Evolutionary conservation across 164 flowering plant genomes (phyloP), one percentile per base, ranked within the genome.

Genomic region (Dillenia turbinata): DNA sequence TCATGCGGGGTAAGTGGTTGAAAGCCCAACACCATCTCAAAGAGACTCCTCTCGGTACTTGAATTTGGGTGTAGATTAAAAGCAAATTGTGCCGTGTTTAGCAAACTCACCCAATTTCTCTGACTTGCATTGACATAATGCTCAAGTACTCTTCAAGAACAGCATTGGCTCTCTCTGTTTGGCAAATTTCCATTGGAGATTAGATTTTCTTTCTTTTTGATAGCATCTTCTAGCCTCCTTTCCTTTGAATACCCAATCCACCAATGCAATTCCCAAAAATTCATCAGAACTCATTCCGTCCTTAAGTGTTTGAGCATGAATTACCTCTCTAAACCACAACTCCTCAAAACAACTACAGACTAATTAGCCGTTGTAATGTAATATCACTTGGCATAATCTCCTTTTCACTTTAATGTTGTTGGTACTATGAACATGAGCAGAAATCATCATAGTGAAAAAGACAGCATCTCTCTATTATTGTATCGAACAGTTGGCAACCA

Each of bases 241-340:
- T 61, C 43, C 65, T 72, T 76, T 8, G 69, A 48, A 54, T 63
- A 76, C 4, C 59, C 60, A 55, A 19, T 69, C 66, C 40, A 76
- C 65, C 62, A 76, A 57, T 6, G 69, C 57, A 26, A 76, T 72
- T 57, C 75, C 72, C 10, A 72, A 73, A 54, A 66, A 75, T 56
- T 63, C 56, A 64, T 75, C 45, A 66, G 65, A 62, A 57, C 53
- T 63, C 50, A 57, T 64, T 57, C 69, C 69, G 58, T 33, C 61
- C 64, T 26, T 52, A 15, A 70, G 26, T 1, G 49, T 62, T 47
- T 52, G 67, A 40, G 57, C 69, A 61, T 76, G 76, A 54, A 76
- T 10, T 12, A 69, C 60, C 59, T 66, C 65, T 40, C 55, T 49
- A 24, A 54, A 52, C 2, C 58, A n/a, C 10, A 19, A 49, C 24